These are phyloP conservation scores for Neobulgaria alba DNA, from an alignment of 2,329 filamentous ascomycete genomes.

Conservation along the genomic window DNA sequence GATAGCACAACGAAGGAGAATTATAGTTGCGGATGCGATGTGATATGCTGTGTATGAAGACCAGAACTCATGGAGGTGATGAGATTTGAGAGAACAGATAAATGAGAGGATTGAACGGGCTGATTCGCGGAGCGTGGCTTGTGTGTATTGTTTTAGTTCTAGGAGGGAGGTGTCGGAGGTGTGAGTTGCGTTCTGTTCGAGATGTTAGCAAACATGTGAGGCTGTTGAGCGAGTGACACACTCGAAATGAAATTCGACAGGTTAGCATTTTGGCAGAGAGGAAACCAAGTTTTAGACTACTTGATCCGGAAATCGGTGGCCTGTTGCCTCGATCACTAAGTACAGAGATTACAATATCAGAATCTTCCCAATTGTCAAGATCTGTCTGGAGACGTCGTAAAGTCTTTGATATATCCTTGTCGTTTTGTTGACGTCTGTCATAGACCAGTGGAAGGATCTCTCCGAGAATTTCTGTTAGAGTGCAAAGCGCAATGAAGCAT, in stretches of 20 bases:
- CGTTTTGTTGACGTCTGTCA: conserved; percentile 3
- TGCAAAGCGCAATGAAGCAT: conserved; percentile 17
- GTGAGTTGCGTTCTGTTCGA: conserved; percentile 6
- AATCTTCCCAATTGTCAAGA: conserved; percentile 19
- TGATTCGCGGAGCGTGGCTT: conserved; percentile 19
- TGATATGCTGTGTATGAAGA: conserved; percentile 28
- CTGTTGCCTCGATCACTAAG: not conserved
- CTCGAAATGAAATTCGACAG: conserved; percentile 14
- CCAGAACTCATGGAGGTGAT: conserved; percentile 25
- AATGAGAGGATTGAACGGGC: conserved; percentile 22
- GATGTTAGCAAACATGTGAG: not conserved
- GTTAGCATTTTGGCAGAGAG: conserved; percentile 15
- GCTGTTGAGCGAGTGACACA: conserved; percentile 9
- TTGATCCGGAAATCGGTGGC: conserved; percentile 9
- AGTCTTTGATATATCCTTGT: conserved; percentile 5
- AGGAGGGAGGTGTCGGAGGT: conserved; percentile 1
- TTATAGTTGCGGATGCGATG: conserved; percentile 20
- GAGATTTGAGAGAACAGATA: conserved; percentile 15
- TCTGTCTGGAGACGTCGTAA: conserved; percentile 11
- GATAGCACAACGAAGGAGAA: conserved; percentile 17
- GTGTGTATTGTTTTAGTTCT: conserved; percentile 11
- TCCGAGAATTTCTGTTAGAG: conserved; percentile 15
- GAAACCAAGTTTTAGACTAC: conserved; percentile 12
- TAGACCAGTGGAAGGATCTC: conserved; percentile 17
- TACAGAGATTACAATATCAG: conserved; percentile 3